Base-by-base conservation (phyloP, 176 grass and related monocot species). In the Aegilops sharonensis region DNA sequence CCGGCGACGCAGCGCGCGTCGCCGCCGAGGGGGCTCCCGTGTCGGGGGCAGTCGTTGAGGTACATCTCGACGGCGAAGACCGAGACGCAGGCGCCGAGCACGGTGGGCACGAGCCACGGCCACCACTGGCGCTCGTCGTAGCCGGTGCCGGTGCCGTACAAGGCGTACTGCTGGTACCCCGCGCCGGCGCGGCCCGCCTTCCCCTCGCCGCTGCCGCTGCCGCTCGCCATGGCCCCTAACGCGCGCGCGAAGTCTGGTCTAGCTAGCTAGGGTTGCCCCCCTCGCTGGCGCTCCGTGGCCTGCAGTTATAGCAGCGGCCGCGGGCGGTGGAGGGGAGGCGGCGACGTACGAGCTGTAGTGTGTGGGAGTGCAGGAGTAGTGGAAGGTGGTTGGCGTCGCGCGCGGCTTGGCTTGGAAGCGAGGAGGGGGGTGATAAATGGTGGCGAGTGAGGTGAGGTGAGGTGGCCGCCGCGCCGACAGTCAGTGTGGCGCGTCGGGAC, bases 51-150 rank as follows among this genome's bases (percentile, higher is more conserved):
- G 77, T 98, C 69, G 74, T 98, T 95, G 78, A 92, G 62, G 65
- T 89, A 92, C 93, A 98, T 98, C 96, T 94, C 96, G 64, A 78
- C 93, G 79, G 87, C 72, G 81, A 98, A 98, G 77, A 98, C 86
- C 42, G 61, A 92, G 67, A 95, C 77, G 86, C 91, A 92, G 6
- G 82, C 88, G 12, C 91, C 73, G 63, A 98, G 80, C 63, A 98
- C 54, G 42, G 85, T 42, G 64, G 96, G 96, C 39, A 98, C 93
- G 36, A 98, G 43, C 93, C 91, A 98, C 24, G 96, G 86, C 88
- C 83, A 85, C 93, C 93, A 94, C 67, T 74, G 50, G 11, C 90
- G 76, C 74, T 98, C 83, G 72, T 75, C 84, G 71, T 81, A 88
- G 43, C 39, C 23, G 18, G 56, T 56, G 14, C 42, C 72, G 71